Base-by-base conservation (phyloP, 2,329 filamentous ascomycete genomes). In the Endothia cerciana region DNA sequence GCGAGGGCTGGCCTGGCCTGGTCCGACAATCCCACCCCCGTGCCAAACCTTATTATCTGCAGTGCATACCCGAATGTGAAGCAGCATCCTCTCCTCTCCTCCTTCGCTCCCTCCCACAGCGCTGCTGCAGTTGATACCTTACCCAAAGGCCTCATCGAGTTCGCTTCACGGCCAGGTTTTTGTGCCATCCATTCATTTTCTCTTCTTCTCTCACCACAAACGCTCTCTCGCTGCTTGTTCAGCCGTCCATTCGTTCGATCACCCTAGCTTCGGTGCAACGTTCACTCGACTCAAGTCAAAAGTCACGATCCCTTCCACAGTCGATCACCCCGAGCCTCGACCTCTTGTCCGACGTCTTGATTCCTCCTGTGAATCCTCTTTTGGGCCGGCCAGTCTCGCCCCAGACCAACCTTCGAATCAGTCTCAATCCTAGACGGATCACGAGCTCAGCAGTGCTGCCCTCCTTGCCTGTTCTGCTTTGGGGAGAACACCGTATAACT, bases 241-340 rank as follows among this genome's bases (percentile, higher is more conserved):
- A 63, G 65, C 60, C 40, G 61, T 65, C 57, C 67, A 41, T 65
- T 67, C 63, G 17, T 60, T 59, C 40, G 57, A 45, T 40, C 63
- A 28, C 38, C 59, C 45, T 62, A 55, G 30, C 47, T 62, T 57
- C 36, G 25, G 36, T 81, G 76, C 55, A 58, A 58, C 55, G 33
- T 58, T 58, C 33, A 17, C 55, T 40, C 33, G 33, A 58, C 55
- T 60, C 77, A 80, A 62, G 78, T 78, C 70, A 80, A 82, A 28
- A 25, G 78, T 80, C 80, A 55, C 60, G 38, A 56, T 69, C 69
- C 63, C 60, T 62, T 65, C 49, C 55, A 55, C 41, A 28, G 30
- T 47, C 53, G 53, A 66, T 60, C 47, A 38, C 10, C 22, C 38
- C 25, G 60, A 53, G 47, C 38, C 60, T 41, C 60, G 30, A 41